Base-by-base conservation (phyloP, 129 eudicot genomes). In the Chrysanthemum lavandulifolium region DNA sequence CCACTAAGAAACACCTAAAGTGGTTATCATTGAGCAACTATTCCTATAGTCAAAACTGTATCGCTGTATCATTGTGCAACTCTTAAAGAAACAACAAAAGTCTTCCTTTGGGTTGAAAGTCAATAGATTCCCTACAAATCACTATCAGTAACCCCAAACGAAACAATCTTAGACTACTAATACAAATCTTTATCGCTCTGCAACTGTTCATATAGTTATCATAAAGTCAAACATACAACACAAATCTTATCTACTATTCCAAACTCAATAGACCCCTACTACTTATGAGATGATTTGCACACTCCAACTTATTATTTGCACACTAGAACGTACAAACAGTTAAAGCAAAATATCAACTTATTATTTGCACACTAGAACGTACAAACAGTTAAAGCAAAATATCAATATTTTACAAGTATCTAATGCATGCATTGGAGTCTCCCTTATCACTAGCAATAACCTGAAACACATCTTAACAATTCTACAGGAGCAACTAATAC, bases 401-500 rank as follows among this genome's bases (percentile, higher is more conserved):
- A 31, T 31, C 6, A 31, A 31, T 31, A 4, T 31, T 31, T 5
- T 31, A 31, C 36, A 31, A 31, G 6, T 4, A 31, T 31, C 36
- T 31, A 31, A 4, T 31, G 36, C 33, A 29, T 29, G 33, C 33
- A 29, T 27, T 29, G 33, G 33, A 29, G 33, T 29, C 4, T 29
- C 5, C 33, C 33, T 50, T 33, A 69, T 59, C 67, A 21, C 75
- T 60, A 12, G 64, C 21, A 61, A 47, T 47, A 69, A 77, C 52
- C 54, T 18, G 18, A 72, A n/a, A 73, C 10, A 31, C 51, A 9
- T 13, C 27, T n/a, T 61, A 50, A 74, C 40, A 74, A 31, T 62
- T 25, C 53, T 63, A 62, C 12, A 49, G 6, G 10, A 40, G 53
- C 60, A 65, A 74, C 10, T 57, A 68, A 54, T 63, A 33, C 48